Evolutionary conservation across 2,329 filamentous ascomycete species (phyloP), one percentile per base, ranked within the genome.

Genomic region (Gremmenia infestans): DNA sequence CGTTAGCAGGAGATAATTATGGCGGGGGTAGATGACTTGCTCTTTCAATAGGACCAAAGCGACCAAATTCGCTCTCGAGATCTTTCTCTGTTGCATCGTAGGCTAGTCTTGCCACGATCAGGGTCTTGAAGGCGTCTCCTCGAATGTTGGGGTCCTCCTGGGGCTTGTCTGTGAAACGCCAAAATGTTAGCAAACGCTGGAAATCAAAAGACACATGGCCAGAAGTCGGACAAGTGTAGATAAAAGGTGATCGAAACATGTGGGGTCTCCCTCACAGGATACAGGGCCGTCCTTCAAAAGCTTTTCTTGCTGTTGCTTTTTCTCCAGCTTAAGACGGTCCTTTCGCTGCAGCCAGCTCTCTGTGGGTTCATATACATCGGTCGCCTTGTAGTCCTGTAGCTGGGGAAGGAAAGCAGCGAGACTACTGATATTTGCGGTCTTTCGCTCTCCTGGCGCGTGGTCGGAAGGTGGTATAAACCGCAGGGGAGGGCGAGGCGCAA

Each of bases 281-380:
- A 56, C 23, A 46, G 69, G 65, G 32, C 61, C 65, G 40, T 70
- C 65, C 53, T 64, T 67, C 39, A 70, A 45, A 40, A 71, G 58
- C 32, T 81, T 80, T 71, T 89, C 80, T 58, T 88, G 76, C 53
- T 80, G 78, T 57, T 83, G 80, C 72, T 86, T 82, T 76, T 91
- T 92, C 77, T 97, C 93, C 46, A 79, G 72, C 77, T 88, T 91
- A 71, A 90, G 82, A 61, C 92, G 86, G 73, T 96, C 90, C 74
- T 89, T 88, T 67, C 82, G 81, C 75, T 97, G 86, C 65, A 97
- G 79, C 91, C 91, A 96, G 72, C 91, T 96, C 75, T 97, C 94
- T 1, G 91, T 96, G 4, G 91, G 86, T 53, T 83, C 76, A 68
- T 91, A 96, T 6, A 81, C 79, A 62, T 91, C 86, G 9, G 86